Conservation (phyloP, 441 rosid genomes). For the Pelargonium fulgidum region DNA sequence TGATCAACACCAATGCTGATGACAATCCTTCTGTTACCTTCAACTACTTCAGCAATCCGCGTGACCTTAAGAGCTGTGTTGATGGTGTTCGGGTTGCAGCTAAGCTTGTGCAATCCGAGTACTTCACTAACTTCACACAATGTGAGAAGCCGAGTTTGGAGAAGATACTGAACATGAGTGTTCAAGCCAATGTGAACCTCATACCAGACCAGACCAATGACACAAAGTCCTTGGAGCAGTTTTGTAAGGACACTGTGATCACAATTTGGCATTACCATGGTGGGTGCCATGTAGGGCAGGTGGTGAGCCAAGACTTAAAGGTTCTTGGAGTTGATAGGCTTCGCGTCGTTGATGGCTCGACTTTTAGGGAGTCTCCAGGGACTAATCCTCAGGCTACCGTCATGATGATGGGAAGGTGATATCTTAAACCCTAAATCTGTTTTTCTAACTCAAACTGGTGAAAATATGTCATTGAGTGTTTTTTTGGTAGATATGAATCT, state of each 20-base stretch:
- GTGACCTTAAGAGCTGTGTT: conserved; percentile 70
- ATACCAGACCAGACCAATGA: conserved; percentile 68
- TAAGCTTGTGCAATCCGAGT: conserved; percentile 56
- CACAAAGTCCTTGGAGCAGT: conserved; percentile 82
- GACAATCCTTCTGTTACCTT: conserved; percentile 83
- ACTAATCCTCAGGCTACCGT: conserved; percentile 94
- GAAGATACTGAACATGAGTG: conserved; percentile 65
- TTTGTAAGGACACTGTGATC: conserved; percentile 89
- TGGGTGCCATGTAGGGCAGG: conserved; percentile 83
- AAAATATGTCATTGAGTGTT: too few species aligned
- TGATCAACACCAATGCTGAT: conserved; percentile 59
- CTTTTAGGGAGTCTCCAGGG: conserved; percentile 72
- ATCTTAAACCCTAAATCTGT: too few species aligned
- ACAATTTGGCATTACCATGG: conserved; percentile 99
- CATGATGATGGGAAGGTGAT: conserved; percentile 93
- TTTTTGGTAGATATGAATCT: too few species aligned
- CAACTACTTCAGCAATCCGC: conserved; percentile 79
- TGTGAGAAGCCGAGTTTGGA: conserved; percentile 46
- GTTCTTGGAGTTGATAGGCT: conserved; percentile 69
- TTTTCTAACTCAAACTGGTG: too few species aligned
- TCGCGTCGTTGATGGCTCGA: conserved; percentile 80
- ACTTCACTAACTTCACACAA: conserved; percentile 58
- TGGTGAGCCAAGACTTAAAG: conserved; percentile 43
- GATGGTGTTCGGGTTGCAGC: conserved; percentile 56
- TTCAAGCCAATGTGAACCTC: conserved; percentile 70